Evolutionary conservation across 1,139 yeast genomes (phyloP), one percentile per base, ranked within the genome.

Genomic region (Kluyveromyces sp.): DNA sequence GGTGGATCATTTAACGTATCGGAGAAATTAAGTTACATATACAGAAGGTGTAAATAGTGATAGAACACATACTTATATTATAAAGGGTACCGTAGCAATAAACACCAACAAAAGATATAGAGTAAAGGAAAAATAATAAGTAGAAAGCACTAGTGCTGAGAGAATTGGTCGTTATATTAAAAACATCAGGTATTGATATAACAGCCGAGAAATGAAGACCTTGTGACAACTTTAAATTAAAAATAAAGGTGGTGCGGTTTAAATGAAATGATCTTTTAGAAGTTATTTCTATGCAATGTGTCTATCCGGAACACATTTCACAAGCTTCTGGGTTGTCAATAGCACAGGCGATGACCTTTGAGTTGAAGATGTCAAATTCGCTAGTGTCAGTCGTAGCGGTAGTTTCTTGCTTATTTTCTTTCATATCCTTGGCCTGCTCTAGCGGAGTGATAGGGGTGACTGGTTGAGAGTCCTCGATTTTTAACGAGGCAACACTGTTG

Each of bases 231-330:
- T 10, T 10, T 33, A 4, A 10, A 33, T 4, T 10, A 33, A 10
- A 33, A 21, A 33, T 5, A 33, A 33, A 33, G 15, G 15, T 33
- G 15, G 7, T 10, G 15, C 21, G 15, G 15, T 7, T 10, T n/a
- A 33, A 33, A 33, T 4, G 4, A 4, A 21, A 10, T 10, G 7
- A 6, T 33, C 4, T 33, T n/a, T 10, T 4, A n/a, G 15, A 10
- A 10, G 8, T 33, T 21, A 10, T 10, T 33, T 4, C 34, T 33
- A 33, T 4, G 7, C 4, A 10, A 7, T 33, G 43, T 41, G 43
- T 43, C 70, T 73, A 92, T 73, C 97, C 97, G 53, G 97, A 90
- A 75, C 98, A 92, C 98, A 92, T 92, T 65, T 92, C 92, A 72
- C 98, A 92, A 42, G 97, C 80, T 70, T 87, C 97, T 50, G 97